Evolutionary conservation across 2,329 filamentous ascomycete genomes (phyloP), one percentile per base, ranked within the genome.

Genomic region (Fusarium siculi): DNA sequence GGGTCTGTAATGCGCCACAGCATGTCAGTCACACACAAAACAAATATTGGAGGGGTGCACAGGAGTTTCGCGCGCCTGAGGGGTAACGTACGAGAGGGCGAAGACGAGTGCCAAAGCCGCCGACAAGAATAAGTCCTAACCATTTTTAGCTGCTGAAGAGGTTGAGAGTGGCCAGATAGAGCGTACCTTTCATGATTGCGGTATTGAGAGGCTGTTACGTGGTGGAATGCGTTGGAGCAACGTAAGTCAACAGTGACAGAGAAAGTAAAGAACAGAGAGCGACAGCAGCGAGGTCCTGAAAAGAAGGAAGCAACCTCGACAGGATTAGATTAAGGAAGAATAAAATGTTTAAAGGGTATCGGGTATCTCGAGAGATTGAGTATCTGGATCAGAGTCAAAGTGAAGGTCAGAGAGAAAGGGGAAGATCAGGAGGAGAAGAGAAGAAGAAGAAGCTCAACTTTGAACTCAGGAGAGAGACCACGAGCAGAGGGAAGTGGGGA

Each of bases 41-140:
- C 9, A 40, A 52, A 32, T 46, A 50, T 60, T 42, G 44, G 57
- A 66, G 58, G 49, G 66, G 39, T 49, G 70, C 65, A 65, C 55
- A 59, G 43, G 60, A 63, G 53, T 64, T 52, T 71, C 50, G 63
- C 42, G 53, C 57, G 63, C 65, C 66, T 58, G 67, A 62, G 62
- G 57, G 47, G 42, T n/a, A 68, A 79, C 92, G 82, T 92, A 97
- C 94, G 82, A 98, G 90, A 88, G 96, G 96, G 82, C 96, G 93
- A 81, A 99, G 93, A 85, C 96, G 95, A 84, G 96, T 99, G 87
- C 96, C 96, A 85, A 98, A 99, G 84, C 96, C 96, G 87, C 96
- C 96, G 85, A 98, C 96, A 82, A 98, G 95, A 92, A 97, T 98
- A 82, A 98, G 93, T 87, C 95, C 95, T 98, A 16, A 19, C n/a